Base-by-base conservation (phyloP, 2,329 filamentous ascomycete genomes). In the Colletotrichum sp. region DNA sequence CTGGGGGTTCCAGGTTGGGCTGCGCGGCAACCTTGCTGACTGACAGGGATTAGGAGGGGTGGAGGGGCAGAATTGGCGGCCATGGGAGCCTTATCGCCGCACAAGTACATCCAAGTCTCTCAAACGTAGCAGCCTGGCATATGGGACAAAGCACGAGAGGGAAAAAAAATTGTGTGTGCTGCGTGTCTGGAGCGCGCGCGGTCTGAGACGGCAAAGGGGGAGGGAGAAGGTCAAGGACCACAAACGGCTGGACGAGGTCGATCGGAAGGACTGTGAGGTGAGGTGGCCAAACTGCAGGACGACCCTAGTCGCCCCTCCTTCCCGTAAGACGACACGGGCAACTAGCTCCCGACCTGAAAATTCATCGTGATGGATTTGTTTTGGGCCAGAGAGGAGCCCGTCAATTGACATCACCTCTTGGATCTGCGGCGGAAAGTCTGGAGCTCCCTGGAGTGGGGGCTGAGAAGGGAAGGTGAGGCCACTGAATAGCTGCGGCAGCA, bases 1-100 rank as follows among this genome's bases (percentile, higher is more conserved):
- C 28, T 34, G 30, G 59, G 74, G 70, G 64, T 64, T 64, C 74
- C 74, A 75, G 59, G 74, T 75, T 75, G 74, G 74, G 74, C 74
- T 75, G 70, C 65, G 74, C 74, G 59, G 64, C 65, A 67, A 75
- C 74, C 70, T 75, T 73, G 71, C 57, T 68, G 64, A 69, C 59
- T 52, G 43, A 39, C 74, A 75, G 64, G 74, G 74, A 65, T 75
- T 21, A 34, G 64, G 48, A 71, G 74, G 69, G 74, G 70, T 75
- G 74, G 74, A 75, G 74, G 73, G 74, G 74, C 65, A 75, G 64
- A 68, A 28, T 9, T 43, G 28, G 26, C 7, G 64, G 70, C 69
- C 71, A 59, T 24, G 63, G 59, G 36, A 73, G 74, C 59, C 64
- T 75, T 75, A 75, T 68, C 74, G 34, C 34, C 28, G 32, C 18